Evolutionary conservation across 192 early-diverging fungal species (phyloP).

Genomic region (Pilobolus umbonatus): DNA sequence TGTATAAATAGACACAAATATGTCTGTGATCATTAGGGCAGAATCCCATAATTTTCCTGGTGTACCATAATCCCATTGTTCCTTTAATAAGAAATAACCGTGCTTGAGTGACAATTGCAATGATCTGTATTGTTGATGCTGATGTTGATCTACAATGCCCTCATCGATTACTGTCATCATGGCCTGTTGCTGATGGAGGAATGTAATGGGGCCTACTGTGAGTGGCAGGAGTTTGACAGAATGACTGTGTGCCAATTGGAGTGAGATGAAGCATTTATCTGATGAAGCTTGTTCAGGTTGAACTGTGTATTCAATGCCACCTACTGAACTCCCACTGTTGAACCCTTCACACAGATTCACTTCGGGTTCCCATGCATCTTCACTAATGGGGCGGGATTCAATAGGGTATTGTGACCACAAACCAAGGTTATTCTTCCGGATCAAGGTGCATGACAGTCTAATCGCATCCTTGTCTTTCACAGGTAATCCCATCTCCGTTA

Average conservation of each 20-base stretch:
- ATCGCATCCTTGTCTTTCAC: too few relatives aligned
- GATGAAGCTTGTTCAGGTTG: too few relatives aligned
- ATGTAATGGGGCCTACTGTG: not conserved
- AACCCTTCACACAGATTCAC: not conserved
- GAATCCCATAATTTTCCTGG: slow-evolving; percentile 50
- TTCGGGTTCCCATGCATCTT: not conserved
- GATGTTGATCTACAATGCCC: not conserved
- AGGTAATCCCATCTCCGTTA: not conserved
- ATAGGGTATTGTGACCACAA: not conserved
- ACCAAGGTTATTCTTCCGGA: too few relatives aligned
- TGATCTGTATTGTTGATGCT: not conserved
- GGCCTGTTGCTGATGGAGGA: not conserved
- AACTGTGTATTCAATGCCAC: not conserved
- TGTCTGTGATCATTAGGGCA: slow-evolving; percentile 33
- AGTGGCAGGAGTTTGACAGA: not conserved
- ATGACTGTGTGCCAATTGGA: too few relatives aligned
- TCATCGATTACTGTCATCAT: not conserved
- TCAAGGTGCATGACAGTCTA: too few relatives aligned
- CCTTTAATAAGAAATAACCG: slow-evolving; percentile 18
- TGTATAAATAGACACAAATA: slow-evolving; percentile 19
- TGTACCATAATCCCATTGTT: slow-evolving; percentile 31
- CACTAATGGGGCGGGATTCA: not conserved
- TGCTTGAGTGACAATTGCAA: not conserved
- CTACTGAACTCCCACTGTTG: not conserved
- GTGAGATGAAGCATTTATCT: too few relatives aligned